A percentile compares a stretch with the other conserved stretches of the same genome.
phyloP scores from a whole-genome alignment of 2,329 filamentous ascomycete species.

The Phialophora macrospora region DNA sequence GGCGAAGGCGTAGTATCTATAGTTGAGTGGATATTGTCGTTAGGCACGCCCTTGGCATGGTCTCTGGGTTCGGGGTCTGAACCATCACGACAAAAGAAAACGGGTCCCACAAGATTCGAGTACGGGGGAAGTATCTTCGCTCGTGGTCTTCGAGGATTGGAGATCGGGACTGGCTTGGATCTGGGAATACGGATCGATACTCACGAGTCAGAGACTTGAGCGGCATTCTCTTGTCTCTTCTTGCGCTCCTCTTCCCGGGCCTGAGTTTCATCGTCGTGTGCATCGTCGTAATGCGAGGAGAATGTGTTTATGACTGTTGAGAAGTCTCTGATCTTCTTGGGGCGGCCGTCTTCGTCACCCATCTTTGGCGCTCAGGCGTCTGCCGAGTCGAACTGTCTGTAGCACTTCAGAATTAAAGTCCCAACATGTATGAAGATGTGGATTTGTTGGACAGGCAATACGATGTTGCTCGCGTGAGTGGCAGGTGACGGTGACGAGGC shows the following conservation, averaged over 20 bases:
- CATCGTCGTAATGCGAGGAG: conserved; percentile 18
- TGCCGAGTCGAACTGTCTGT: neutral
- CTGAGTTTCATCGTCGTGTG: conserved; percentile 16
- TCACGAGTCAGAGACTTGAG: conserved; percentile 28
- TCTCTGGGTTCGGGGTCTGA: neutral
- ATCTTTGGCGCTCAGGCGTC: neutral
- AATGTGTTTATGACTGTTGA: conserved; percentile 16
- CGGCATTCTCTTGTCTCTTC: conserved; percentile 19
- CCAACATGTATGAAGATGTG: neutral
- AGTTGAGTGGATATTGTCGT: neutral
- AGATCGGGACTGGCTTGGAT: neutral
- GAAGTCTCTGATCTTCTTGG: conserved; percentile 23
- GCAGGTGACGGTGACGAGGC: neutral
- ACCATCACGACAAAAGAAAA: neutral
- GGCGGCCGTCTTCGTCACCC: neutral
- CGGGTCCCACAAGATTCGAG: neutral
- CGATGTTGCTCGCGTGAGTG: neutral
- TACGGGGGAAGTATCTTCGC: too few species aligned
- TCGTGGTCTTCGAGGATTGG: neutral
- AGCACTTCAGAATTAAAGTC: neutral
- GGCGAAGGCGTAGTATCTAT: conserved; percentile 39
- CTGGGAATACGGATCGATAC: neutral
- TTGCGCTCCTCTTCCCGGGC: conserved; percentile 19
- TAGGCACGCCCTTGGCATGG: neutral
- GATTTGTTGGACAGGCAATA: neutral